Evolutionary conservation across 2,329 filamentous ascomycete species (phyloP), one percentile per base, ranked within the genome.

Genomic region (Tolypocladium tropicale): DNA sequence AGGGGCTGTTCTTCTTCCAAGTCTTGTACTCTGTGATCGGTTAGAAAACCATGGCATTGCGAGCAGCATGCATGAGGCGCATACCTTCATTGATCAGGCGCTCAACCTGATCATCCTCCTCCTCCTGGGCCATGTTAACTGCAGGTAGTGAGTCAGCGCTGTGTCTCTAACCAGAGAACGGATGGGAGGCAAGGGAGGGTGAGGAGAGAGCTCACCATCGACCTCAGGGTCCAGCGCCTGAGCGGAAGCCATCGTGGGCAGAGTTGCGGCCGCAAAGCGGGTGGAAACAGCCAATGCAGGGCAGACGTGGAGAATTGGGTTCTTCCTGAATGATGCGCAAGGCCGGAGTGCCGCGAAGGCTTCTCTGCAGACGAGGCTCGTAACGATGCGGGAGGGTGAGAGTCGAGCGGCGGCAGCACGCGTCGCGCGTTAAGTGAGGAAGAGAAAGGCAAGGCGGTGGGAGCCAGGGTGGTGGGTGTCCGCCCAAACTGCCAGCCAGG

Each of bases 1-100:
- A 97, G 4, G 94, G 92, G 62, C 89, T 90, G 74, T 99, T 99
- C 79, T 99, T 99, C 81, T 99, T 99, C 94, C 94, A 99, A 62
- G 93, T 96, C 73, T 99, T 99, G 82, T 99, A 99, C 72, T 99
- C 94, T 91, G 21, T 21, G 28, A 30, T 21, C 43, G 33, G 46
- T 65, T 18, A 58, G 55, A 28, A 50, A 21, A 36, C 23, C 43
- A 14, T 12, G 18, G 21, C 12, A n/a, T 32, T 28, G 16, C 16
- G 12, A 33, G 39, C 7, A 30, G 23, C 39, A 36, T 7, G 33
- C 16, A 23, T 52, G 18, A 49, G 25, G 7, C 12, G 23, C 53
- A 53, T 76, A 88, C 88, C 89, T 78, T 99, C 94, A 65, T 97
- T 97, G 74, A 97, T 91, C 59, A 95, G 79, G 74, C 95, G 91